Evolutionary conservation across 331 rosid genomes (phyloP).

Genomic region (Acacia concinna): DNA sequence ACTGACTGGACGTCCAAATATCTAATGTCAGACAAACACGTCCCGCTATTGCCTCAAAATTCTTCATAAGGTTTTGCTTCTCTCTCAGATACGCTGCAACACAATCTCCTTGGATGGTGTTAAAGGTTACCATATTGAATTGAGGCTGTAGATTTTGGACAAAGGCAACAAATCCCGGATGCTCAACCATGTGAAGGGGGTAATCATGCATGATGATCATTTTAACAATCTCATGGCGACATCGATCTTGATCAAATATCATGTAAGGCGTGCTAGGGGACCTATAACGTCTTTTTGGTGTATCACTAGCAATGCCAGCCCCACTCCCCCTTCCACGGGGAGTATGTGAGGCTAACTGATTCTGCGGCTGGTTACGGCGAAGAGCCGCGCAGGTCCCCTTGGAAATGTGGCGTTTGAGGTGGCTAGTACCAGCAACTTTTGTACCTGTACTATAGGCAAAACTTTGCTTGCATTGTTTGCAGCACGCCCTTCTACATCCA

Average conservation of each 20-base stretch:
- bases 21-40: constrained; percentile 87
- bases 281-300: constrained; percentile 80
- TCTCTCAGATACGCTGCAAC: constrained; percentile 83
- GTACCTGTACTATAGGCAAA: constrained; percentile 97
- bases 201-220: constrained; percentile 97
- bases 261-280: constrained; percentile 62
- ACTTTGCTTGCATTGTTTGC: constrained; percentile 93
- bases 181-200: constrained; percentile 96
- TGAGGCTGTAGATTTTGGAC: constrained; percentile 88
- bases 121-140: constrained; percentile 87
- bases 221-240: constrained; percentile 87
- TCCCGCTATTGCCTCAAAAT: constrained; percentile 76
- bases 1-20: constrained; percentile 71
- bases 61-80: constrained; percentile 66
- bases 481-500: constrained; percentile 90
- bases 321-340: constrained; percentile 58
- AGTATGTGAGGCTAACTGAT: constrained; percentile 58
- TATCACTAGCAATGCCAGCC: constrained; percentile 46
- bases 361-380: constrained; percentile 64
- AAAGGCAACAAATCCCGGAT: constrained; percentile 85
- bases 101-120: constrained; percentile 91
- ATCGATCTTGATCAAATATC: constrained; percentile 74
- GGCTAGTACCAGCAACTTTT: constrained; percentile 98
- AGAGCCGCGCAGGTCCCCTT: constrained; percentile 86
- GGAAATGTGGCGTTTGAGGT: constrained; percentile 93